phyloP scores from a whole-genome alignment of 2,329 filamentous ascomycete species.

The Sordariomycetes sp. region DNA sequence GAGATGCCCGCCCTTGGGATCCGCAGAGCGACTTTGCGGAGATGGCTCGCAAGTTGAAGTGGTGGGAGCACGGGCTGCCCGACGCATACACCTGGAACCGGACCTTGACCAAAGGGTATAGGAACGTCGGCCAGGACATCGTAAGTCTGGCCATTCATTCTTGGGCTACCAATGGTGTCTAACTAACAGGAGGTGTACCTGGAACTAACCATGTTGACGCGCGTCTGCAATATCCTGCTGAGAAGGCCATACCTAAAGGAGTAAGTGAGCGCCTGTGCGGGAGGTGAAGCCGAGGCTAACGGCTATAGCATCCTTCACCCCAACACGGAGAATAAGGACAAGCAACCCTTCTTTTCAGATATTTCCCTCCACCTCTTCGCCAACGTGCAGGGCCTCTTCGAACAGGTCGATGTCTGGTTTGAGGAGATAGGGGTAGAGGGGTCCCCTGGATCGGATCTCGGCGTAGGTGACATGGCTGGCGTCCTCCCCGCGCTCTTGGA shows the following conservation, averaged over 20 bases:
- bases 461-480: conserved; percentile 20
- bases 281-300: not conserved
- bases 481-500: not conserved
- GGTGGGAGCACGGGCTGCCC: conserved; percentile 39
- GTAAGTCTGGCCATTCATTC: conserved; percentile 18
- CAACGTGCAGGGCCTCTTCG: conserved; percentile 34
- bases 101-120: conserved; percentile 30
- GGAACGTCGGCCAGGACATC: conserved; percentile 36
- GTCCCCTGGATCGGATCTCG: conserved; percentile 41
- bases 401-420: conserved; percentile 41
- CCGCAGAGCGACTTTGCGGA: conserved; percentile 33
- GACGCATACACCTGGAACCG: conserved; percentile 34
- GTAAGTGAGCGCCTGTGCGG: conserved; percentile 16
- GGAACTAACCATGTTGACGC: conserved; percentile 41
- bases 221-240: conserved; percentile 45
- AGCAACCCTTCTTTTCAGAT: conserved; percentile 10
- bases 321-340: not conserved
- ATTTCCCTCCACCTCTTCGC: conserved; percentile 36
- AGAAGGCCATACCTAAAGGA: conserved; percentile 42
- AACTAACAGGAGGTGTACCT: conserved; percentile 33
- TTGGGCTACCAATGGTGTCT: not conserved
- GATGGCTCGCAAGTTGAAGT: conserved; percentile 27
- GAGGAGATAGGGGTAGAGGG: conserved; percentile 32
- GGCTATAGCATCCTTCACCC: not conserved
- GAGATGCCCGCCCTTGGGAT: conserved; percentile 34